Base-by-base conservation (phyloP, 169 alveolate species). In the Amoebophrya sp. region DNA sequence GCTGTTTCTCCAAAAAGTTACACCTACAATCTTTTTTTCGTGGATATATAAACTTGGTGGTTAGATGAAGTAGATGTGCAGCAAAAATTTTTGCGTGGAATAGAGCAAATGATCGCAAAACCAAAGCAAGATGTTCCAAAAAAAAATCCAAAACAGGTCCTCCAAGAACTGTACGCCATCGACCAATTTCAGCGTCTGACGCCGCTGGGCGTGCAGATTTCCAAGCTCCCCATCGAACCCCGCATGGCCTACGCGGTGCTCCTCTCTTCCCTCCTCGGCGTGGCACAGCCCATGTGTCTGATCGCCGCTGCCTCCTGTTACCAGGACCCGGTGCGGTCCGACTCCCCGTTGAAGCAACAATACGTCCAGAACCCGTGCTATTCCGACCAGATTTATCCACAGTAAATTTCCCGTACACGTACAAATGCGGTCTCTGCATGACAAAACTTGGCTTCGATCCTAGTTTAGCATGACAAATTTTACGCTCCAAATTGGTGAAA, bases 161-260 rank as follows among this genome's bases (percentile, higher is more conserved):
- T 66, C 38, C 83, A 66, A 66, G 83, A 66, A 25, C 18, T 66
- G 35, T 66, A 66, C 35, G 83, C 83, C 38, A 66, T 66, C 35
- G 83, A 66, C 35, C 83, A 66, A 25, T 66, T 66, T n/a, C 83
- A 66, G 83, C 29, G 83, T 2, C 35, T 66, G 83, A 66, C 83
- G 2, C 83, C 83, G 32, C 35, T 66, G 35, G 83, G 83, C 35
- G 83, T 66, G 83, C 83, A 66, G 83, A 66, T 66, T n/a, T 25
- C 38, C 35, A 66, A 66, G 83, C 83, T 66, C 32, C 83, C 83
- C 38, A 66, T 66, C 35, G 83, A 66, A 25, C 83, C 83, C 32
- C 83, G 83, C 83, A 66, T 66, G 83, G 83, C 38, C 35, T 66
- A 66, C 35, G 83, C 83, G 35, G 83, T 66, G 1, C 83, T 66